Evolutionary conservation across 371 early-diverging fungal genomes (phyloP).

Genomic region (Mucor irregularis): DNA sequence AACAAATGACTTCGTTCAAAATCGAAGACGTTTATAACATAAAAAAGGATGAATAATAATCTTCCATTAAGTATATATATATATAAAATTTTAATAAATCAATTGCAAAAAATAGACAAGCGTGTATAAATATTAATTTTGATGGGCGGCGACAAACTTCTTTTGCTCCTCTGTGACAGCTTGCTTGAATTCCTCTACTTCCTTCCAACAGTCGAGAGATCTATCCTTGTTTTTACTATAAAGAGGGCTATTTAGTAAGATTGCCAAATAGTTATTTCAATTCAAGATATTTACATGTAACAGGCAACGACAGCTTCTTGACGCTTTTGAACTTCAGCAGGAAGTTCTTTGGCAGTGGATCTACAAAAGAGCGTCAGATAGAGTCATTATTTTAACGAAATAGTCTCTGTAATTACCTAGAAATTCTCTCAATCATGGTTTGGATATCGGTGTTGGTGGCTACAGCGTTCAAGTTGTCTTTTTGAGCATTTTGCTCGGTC

Average conservation of each 20-base stretch:
- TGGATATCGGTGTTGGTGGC: slow-evolving; percentile 11
- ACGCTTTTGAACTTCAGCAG: slow-evolving; percentile 11
- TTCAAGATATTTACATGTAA: slow-evolving; percentile 15
- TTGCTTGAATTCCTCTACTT: slow-evolving; percentile 20
- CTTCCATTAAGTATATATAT: no score
- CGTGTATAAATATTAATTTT: slow-evolving; percentile 15
- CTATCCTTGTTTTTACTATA: slow-evolving; percentile 20
- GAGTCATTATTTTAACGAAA: neutral
- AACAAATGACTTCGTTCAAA: neutral
- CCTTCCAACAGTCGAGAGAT: slow-evolving; percentile 27
- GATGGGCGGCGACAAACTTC: slow-evolving; percentile 37
- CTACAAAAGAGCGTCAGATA: neutral
- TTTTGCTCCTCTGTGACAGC: slow-evolving; percentile 30
- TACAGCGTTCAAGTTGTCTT: neutral
- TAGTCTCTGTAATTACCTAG: neutral
- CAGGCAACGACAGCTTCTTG: slow-evolving; percentile 26
- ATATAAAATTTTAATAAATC: no score
- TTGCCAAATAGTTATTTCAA: neutral
- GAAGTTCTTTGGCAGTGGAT: slow-evolving; percentile 20
- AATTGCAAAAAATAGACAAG: neutral
- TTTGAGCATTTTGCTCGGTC: slow-evolving; percentile 6
- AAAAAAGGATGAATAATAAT: slow-evolving; percentile 3
- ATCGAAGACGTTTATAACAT: slow-evolving; percentile 9
- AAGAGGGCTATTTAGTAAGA: no score
- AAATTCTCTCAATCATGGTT: slow-evolving; percentile 16